Base-by-base conservation (phyloP, 1,139 yeast species). In the Sugiyamaella paludigena region DNA sequence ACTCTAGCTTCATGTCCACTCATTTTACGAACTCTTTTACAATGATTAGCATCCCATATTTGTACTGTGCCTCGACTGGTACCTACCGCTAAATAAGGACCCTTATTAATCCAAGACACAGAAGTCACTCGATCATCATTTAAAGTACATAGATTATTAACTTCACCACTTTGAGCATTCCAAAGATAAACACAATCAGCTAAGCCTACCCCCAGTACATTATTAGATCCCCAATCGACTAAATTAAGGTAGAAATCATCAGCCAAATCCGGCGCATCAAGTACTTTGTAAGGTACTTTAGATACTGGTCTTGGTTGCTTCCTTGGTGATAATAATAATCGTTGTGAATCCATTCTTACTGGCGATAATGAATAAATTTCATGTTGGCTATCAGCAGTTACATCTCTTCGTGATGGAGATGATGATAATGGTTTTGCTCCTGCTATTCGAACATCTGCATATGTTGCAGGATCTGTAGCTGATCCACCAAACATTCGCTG, bases 141-240 rank as follows among this genome's bases (percentile, higher is more conserved):
- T 4, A 65, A 58, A 57, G 84, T 85, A 60, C 96, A 87, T 45
- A 94, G 73, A 58, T 92, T 78, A 55, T 83, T 83, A 1, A 92
- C 98, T 4, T 84, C 79, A 35, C 95, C 96, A 0, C 91, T 80
- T 11, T 83, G 75, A 1, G 96, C 95, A 65, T 89, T 91, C 91
- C 98, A 91, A 24, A 91, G 71, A 64, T 92, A 92, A 1, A 91
- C 96, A 45, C 87, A 78, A 48, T 87, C 82, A 0, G 95, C 95
- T 40, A 92, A 73, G 0, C 97, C 98, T 8, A 92, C 98, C 0
- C 95, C 96, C 34, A 92, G 70, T 28, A 87, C 72, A 66, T 91
- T 95, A 54, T 84, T 89, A 32, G 87, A 80, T 0, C 98, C 96
- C 99, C 99, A 92, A 66, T 92, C 98, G 1, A 92, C 87, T 52